Evolutionary conservation across 768 basidiomycete species (phyloP), one percentile per base, ranked within the genome.

Genomic region (Antrodiella citrinella): DNA sequence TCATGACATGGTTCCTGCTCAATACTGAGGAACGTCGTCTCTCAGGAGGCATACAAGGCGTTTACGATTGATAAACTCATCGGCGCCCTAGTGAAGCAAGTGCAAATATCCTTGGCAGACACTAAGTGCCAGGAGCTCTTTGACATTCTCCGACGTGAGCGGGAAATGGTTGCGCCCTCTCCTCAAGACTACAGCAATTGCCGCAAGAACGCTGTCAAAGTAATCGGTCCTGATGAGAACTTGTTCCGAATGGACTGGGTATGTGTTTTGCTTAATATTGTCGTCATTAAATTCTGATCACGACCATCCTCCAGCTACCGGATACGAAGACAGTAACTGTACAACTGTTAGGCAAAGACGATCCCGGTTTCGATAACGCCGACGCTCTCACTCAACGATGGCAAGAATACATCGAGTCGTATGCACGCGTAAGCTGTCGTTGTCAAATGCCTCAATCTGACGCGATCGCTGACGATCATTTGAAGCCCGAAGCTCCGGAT

Each of bases 31-130:
- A 24, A 35, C 42, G 42, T 35, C 12, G 35, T 9, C 15, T 21
- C 39, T 2, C 53, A 86, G 84, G 73, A 88, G 22, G 83, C 83
- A 0, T 97, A 91, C 65, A 86, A 84, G 61, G 79, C 92, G 59
- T 99, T 96, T 66, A 97, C 95, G 0, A 72, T 96, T 21, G 95
- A 99, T 69, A 93, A 96, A 65, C 73, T 97, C 26, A 77, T 97
- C 40, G 87, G 86, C 1, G 74, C 81, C 1, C 76, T 97, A 53
- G 82, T 99, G 66, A 97, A 96, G 63, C 91, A 94, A 70, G 78
- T 81, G 7, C 87, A 90, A 60, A 63, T 74, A n/a, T 69, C 85
- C 25, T 70, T 87, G n/a, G 64, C 75, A 1, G 88, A 89, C 55
- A 59, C 75, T 2, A 83, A 81, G 59, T 84, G 82, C 59, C 83